Evolutionary conservation across 768 basidiomycete species (phyloP), one percentile per base, ranked within the genome.

Genomic region (Naganishia vaughanmartiniae): DNA sequence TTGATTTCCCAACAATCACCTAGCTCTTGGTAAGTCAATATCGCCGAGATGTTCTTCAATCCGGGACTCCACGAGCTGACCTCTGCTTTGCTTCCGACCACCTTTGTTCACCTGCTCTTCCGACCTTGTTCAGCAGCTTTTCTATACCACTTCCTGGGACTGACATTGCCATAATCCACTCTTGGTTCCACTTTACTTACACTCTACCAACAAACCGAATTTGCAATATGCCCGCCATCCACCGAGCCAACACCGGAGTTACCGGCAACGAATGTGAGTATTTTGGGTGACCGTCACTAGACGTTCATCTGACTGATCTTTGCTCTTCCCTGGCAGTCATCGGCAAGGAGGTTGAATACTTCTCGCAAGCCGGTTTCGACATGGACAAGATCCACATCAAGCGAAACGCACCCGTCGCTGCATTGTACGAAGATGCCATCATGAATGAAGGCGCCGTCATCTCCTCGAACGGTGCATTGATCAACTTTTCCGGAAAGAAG

Each of bases 401-500:
- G 77, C 77, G 80, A 31, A 82, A 81, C 66, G 80, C 81, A 12
- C 81, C 81, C 30, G 77, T 82, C 72, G 92, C 94, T 0, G 86
- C 89, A 76, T 89, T 95, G 53, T 96, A 96, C 83, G 96, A 99
- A 80, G 96, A 99, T 77, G 96, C 96, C 76, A 89, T 98, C 84
- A 89, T 92, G 75, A 95, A 97, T 83, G 96, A 99, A 81, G 95
- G 95, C 70, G 96, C 96, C 76, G 91, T 99, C 84, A 90, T 99
- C 83, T 94, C 96, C 67, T 88, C 91, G 34, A 91, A 89, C 7
- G 96, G 96, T 65, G 93, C 96, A 24, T 85, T 99, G 77, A 99
- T 99, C 88, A 99, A 99, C 87, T 99, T 98, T 78, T 96, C 93
- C 12, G 96, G 96, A 33, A 98, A 97, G 86, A 99, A 99, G 86